Evolutionary conservation across 2,329 filamentous ascomycete species (phyloP), one percentile per base, ranked within the genome.

Genomic region (Sporothrix inflata): DNA sequence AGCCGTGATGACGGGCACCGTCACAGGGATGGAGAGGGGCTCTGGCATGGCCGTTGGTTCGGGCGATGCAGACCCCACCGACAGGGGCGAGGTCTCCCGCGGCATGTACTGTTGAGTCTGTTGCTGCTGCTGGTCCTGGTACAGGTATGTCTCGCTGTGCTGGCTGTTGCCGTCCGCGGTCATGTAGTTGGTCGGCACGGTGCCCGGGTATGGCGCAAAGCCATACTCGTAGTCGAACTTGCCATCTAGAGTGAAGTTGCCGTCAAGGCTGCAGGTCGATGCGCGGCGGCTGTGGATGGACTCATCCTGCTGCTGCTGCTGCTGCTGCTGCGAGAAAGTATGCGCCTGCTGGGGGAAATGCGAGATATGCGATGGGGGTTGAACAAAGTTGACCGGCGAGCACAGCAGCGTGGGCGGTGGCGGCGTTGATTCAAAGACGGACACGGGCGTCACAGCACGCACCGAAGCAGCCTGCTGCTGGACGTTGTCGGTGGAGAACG

Each of bases 141-240:
- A 86, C 76, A 85, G 81, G 78, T 85, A 87, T 12, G 81, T 79
- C 71, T 86, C 84, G 21, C 80, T 78, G 73, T 81, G 77, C 34
- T 53, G 47, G 55, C 45, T 47, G 53, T 4, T 38, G 14, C 30
- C 24, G 7, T 49, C 38, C 0, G 51, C 68, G 30, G 76, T 69
- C 70, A 78, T 72, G 76, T 85, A 87, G 49, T 85, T 81, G 9
- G 63, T 61, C 3, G 76, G 74, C 80, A 94, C 65, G n/a, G 74
- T 86, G 77, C 92, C 90, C 72, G 91, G 91, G 82, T 96, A 97
- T 63, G 92, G 92, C n/a, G 94, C 91, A 83, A 93, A 97, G 73
- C 91, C 91, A 82, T 90, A 95, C 76, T 90, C 90, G 77, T 87
- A 75, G 57, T 75, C 72, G 53, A 83, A 47, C 88, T 85, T 63